Percentiles rank a stretch among this genome's conserved stretches.
These are phyloP conservation scores for Zymoseptoria passerinii DNA, from an alignment of 2,329 filamentous ascomycete species.

Conservation along the genomic window DNA sequence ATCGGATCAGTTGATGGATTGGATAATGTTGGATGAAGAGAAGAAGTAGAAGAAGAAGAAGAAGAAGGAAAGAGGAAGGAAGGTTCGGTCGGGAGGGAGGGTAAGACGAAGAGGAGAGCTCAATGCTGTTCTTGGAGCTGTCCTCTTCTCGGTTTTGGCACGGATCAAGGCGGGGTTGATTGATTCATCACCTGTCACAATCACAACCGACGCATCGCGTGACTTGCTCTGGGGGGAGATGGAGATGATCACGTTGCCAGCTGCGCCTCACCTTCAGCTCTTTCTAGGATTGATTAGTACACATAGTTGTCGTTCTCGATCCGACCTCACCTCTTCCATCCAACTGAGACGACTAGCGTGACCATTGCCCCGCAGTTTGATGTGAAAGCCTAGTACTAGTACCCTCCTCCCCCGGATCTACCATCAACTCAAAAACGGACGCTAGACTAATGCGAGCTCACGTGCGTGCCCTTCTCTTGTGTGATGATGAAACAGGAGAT, in stretches of 20 bases:
- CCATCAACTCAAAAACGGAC: background rate
- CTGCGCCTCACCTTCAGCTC: too few species aligned
- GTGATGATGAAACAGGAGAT: background rate
- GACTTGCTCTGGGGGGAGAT: background rate
- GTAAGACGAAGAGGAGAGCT: background rate
- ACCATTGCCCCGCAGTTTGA: background rate
- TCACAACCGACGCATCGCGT: background rate
- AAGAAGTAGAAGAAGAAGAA: constrained; percentile 3
- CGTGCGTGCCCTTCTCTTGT: background rate
- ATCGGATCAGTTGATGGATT: background rate
- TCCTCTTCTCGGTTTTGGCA: background rate
- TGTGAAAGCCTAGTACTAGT: background rate
- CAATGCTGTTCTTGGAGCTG: background rate
- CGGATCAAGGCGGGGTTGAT: background rate
- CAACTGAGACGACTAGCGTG: background rate
- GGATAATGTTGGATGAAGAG: constrained; percentile 4
- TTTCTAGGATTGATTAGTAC: too few species aligned
- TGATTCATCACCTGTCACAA: background rate
- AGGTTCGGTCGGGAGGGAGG: too few species aligned
- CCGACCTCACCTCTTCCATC: background rate
- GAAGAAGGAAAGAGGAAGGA: too few species aligned
- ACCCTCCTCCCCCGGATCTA: background rate
- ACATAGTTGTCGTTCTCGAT: background rate
- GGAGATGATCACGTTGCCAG: background rate
- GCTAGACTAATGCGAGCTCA: background rate